phyloP scores from a whole-genome alignment of 768 basidiomycete genomes.

The Trametes punicea region DNA sequence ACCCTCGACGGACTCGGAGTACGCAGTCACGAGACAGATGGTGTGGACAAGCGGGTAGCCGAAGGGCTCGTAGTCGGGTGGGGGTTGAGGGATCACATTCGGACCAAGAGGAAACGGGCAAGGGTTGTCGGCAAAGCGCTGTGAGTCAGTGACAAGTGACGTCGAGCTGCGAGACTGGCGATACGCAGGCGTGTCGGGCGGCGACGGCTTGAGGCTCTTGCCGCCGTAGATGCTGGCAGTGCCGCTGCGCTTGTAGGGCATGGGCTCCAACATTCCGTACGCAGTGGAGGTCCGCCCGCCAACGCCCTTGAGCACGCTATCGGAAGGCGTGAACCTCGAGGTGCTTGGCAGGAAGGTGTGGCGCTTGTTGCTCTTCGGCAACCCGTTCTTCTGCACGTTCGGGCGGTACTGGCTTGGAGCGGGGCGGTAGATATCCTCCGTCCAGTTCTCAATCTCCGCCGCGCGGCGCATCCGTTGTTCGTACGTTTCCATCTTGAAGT shows the following conservation, averaged over 20 bases:
- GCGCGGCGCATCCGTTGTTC: slow-evolving; percentile 88
- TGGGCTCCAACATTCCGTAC: slow-evolving; percentile 64
- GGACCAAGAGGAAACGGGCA: slow-evolving; percentile 90
- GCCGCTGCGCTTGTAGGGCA: slow-evolving; percentile 53
- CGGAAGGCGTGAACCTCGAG: slow-evolving; percentile 75
- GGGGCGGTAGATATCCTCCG: slow-evolving; percentile 90
- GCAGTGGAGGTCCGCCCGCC: slow-evolving; percentile 55
- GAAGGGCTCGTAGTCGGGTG: slow-evolving; percentile 90
- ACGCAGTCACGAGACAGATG: slow-evolving; percentile 96
- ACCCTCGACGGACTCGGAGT: slow-evolving; percentile 96
- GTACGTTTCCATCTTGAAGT: slow-evolving; percentile 90
- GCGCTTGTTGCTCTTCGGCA: slow-evolving; percentile 53
- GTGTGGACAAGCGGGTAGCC: slow-evolving; percentile 92
- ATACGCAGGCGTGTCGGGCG: slow-evolving; percentile 69
- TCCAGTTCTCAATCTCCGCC: slow-evolving; percentile 93
- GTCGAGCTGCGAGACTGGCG: slow-evolving; percentile 80
- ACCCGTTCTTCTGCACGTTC: slow-evolving; percentile 75
- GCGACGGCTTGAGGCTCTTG: slow-evolving; percentile 51
- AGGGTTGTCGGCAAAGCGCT: slow-evolving; percentile 57
- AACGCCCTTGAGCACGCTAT: slow-evolving; percentile 48
- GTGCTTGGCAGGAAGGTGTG: slow-evolving; percentile 60
- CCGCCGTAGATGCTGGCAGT: slow-evolving; percentile 36
- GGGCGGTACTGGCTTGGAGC: slow-evolving; percentile 91
- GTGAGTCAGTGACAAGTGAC: slow-evolving; percentile 56
- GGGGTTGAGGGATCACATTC: slow-evolving; percentile 90